Evolutionary conservation across 2,329 filamentous ascomycete species (phyloP), one percentile per base, ranked within the genome.

Genomic region (Parafenestella ontariensis): DNA sequence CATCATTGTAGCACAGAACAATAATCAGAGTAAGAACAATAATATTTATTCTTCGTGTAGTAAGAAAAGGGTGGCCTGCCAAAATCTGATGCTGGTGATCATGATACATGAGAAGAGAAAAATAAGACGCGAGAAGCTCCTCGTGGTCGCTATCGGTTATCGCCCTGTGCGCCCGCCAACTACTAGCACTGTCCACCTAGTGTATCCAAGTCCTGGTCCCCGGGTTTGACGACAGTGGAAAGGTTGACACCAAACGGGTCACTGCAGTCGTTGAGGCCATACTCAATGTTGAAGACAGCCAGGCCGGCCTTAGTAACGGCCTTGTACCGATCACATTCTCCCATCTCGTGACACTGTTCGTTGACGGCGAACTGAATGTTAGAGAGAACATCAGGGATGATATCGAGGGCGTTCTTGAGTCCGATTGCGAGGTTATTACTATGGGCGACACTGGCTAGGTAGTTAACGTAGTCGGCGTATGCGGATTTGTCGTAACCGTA

Each of bases 281-380:
- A 90, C 74, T 90, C 88, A 58, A 90, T 88, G 68, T 89, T 84
- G 72, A 90, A 89, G 34, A 90, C 87, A 1, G 88, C 87, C 72
- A 89, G 89, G 46, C 79, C 78, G 6, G 80, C 80, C n/a, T 79
- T 62, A 40, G 86, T 81, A 64, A 89, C 88, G 1, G 80, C 73
- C 9, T 76, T 73, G 69, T 85, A 89, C 2, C 71, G 78, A 37
- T 76, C 77, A 64, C 87, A 64, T 39, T 64, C 62, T 10, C 75
- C 54, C 63, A 83, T 84, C 68, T 85, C 65, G 11, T 82, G 79
- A 68, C 88, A 90, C 74, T 89, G 83, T 77, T 90, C 88, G 72
- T 89, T 89, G 62, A 91, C 86, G 8, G 81, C 82, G 73, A 87
- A 91, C 64, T 88, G 78, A 53, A 89, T 81, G 9, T 79, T 71